Conservation (phyloP, 1,284 basidiomycete species). For the Pholiota adiposa region DNA sequence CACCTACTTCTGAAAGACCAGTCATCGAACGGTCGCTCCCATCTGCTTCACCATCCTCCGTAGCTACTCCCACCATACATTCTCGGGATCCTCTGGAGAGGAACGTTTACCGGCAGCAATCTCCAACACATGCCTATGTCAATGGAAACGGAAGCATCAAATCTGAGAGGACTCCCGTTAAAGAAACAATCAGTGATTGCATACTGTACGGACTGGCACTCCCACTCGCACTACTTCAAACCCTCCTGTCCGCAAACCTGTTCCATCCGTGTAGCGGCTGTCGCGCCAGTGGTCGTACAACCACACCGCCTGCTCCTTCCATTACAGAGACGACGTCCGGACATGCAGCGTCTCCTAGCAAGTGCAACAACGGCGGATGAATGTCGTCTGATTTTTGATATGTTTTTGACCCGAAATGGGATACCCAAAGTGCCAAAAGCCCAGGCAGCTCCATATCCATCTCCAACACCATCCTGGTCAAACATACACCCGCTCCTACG, state of each 20-base stretch:
- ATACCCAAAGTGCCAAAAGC: slow-evolving; percentile 32
- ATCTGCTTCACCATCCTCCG: slow-evolving; percentile 16
- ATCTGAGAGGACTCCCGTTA: slow-evolving; percentile 9
- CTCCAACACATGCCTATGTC: slow-evolving; percentile 14
- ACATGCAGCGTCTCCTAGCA: slow-evolving; percentile 72
- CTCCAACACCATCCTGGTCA: slow-evolving; percentile 38
- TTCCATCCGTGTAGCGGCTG: slow-evolving; percentile 27
- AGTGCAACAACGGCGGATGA: slow-evolving; percentile 79
- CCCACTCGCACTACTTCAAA: slow-evolving; percentile 23
- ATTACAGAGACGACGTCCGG: slow-evolving; percentile 49
- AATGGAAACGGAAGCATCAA: slow-evolving; percentile 21
- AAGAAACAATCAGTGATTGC: slow-evolving; percentile 19
- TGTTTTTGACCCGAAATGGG: slow-evolving; percentile 74
- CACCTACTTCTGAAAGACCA: slow-evolving; percentile 14
- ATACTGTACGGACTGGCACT: slow-evolving; percentile 17
- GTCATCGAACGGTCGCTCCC: slow-evolving; percentile 15
- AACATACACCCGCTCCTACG: slow-evolving; percentile 22
- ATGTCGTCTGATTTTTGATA: slow-evolving; percentile 82
- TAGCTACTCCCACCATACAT: slow-evolving; percentile 19
- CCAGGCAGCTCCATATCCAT: slow-evolving; percentile 37
- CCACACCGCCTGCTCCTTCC: slow-evolving; percentile 20
- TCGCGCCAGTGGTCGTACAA: background rate
- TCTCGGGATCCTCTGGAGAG: background rate
- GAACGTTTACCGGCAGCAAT: background rate
- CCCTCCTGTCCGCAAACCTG: slow-evolving; percentile 32